Evolutionary conservation across 1,284 basidiomycete genomes (phyloP).

Genomic region (Amylostereum areolatum): DNA sequence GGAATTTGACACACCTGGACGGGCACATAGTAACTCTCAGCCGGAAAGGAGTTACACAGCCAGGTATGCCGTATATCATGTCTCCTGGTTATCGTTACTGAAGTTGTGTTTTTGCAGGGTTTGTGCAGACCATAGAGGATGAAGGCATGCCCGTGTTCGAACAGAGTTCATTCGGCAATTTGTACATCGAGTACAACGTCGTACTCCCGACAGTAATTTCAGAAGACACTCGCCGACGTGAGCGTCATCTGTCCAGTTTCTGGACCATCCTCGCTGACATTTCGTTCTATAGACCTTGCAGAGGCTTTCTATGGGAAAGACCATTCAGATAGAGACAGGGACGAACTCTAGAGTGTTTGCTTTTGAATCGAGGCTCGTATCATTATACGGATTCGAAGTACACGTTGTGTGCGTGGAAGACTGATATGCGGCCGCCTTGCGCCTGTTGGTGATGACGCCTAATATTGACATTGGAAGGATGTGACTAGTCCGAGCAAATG

Average conservation of each 20-base stretch:
- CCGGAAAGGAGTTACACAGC: conserved; percentile 82
- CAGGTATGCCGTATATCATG: conserved; percentile 43
- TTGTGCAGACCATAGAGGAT: conserved; percentile 78
- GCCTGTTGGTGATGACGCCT: no score
- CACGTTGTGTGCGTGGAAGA: no score
- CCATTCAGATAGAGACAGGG: conserved; percentile 30
- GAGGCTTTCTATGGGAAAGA: conserved; percentile 46
- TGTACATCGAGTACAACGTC: conserved; percentile 89
- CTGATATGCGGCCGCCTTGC: no score
- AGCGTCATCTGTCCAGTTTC: conserved; percentile 11
- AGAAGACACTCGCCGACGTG: conserved; percentile 63
- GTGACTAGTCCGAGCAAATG: no score
- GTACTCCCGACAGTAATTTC: conserved; percentile 74
- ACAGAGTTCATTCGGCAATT: conserved; percentile 63
- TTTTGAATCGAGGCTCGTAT: no score
- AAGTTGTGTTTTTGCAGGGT: conserved; percentile 39
- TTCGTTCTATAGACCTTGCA: conserved; percentile 36
- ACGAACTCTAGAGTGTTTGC: conserved; percentile 40
- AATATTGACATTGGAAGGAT: no score
- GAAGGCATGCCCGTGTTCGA: conserved; percentile 87
- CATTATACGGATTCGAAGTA: no score
- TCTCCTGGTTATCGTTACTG: background rate
- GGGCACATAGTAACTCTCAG: conserved; percentile 73
- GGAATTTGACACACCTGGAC: conserved; percentile 86
- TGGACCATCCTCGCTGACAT: conserved; percentile 4